Evolutionary conservation across 2,329 filamentous ascomycete species (phyloP).

Genomic region (Aureobasidium vineae): DNA sequence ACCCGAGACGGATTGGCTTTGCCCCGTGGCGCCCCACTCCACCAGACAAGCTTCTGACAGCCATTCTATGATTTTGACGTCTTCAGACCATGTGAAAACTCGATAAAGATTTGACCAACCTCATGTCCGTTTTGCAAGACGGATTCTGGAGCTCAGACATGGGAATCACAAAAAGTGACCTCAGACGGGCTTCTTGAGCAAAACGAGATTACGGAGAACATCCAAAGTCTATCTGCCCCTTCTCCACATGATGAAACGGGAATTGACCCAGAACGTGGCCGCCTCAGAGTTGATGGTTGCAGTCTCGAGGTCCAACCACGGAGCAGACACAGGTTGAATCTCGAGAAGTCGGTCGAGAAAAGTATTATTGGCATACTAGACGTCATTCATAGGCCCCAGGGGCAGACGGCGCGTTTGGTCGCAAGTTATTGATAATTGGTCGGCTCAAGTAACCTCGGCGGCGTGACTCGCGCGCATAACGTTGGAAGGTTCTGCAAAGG

Average conservation of each 20-base stretch:
- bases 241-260: conserved; percentile 23
- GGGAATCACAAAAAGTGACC: background rate
- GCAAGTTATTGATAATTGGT: background rate
- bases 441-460: background rate
- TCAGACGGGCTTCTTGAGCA: background rate
- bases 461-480: conserved; percentile 24
- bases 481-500: conserved; percentile 15
- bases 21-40: conserved; percentile 21
- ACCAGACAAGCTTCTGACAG: conserved; percentile 13
- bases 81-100: background rate
- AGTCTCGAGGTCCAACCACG: background rate
- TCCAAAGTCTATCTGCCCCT: conserved; percentile 18
- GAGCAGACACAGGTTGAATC: background rate
- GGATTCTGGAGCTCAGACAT: background rate
- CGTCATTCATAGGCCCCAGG: conserved; percentile 15
- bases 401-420: conserved; percentile 16
- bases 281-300: conserved; percentile 2
- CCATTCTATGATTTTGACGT: background rate
- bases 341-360: background rate
- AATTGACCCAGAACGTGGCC: conserved; percentile 17
- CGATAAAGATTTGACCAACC: background rate
- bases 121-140: background rate
- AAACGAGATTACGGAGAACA: conserved; percentile 3
- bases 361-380: conserved; percentile 1
- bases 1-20: conserved; percentile 24